phyloP scores from a whole-genome alignment of 495 filamentous ascomycete species.

The Penicillium cinerascens region DNA sequence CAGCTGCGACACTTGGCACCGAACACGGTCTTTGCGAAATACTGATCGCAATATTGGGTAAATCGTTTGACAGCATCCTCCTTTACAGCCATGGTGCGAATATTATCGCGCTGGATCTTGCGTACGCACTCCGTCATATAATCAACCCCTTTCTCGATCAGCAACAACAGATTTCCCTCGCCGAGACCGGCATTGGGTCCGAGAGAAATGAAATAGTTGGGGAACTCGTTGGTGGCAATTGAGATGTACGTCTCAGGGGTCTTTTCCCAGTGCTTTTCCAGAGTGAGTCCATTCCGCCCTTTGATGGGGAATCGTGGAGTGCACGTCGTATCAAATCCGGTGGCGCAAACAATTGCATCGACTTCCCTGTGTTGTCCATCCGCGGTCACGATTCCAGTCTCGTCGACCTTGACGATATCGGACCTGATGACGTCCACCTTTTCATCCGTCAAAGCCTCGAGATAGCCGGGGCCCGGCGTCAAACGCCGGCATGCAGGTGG shows the following conservation, averaged over 20 bases:
- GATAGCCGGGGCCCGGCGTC: conserved; percentile 47
- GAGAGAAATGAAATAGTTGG: conserved; percentile 60
- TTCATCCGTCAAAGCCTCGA: conserved; percentile 45
- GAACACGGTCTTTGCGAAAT: conserved; percentile 48
- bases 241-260: conserved; percentile 57
- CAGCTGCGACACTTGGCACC: conserved; percentile 48
- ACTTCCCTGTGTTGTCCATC: conserved; percentile 43
- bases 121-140: conserved; percentile 50
- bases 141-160: conserved; percentile 48
- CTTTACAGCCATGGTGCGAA: conserved; percentile 38
- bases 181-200: conserved; percentile 47
- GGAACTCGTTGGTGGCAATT: conserved; percentile 58
- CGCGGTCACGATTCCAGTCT: conserved; percentile 43
- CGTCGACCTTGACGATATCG: conserved; percentile 42
- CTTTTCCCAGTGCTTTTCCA: conserved; percentile 49
- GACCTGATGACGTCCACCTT: conserved; percentile 45
- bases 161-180: conserved; percentile 42
- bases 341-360: conserved; percentile 50
- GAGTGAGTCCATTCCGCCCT: conserved; percentile 44
- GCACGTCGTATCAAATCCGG: conserved; percentile 52
- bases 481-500: conserved; percentile 50
- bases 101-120: conserved; percentile 50
- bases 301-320: conserved; percentile 47
- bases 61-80: conserved; percentile 43
- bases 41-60: conserved; percentile 43